Evolutionary conservation across 305 asterid species (phyloP).

Genomic region (Caryopteris hybrid): DNA sequence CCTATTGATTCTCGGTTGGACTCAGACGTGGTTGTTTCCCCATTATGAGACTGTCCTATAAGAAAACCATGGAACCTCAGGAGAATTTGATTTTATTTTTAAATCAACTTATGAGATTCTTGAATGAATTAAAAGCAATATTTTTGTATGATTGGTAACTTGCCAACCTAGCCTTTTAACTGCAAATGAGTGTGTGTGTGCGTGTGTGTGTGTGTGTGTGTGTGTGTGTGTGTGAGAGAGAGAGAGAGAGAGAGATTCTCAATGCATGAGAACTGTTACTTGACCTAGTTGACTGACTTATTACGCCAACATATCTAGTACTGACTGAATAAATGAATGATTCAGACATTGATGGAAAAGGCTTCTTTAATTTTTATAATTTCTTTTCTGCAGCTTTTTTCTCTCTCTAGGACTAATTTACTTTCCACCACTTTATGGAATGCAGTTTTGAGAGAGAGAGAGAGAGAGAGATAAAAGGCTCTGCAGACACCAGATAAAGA

Average conservation of each 20-base stretch:
- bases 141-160: neutral
- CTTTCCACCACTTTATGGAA: conserved; percentile 33
- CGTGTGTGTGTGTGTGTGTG: too few relatives aligned
- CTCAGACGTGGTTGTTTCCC: too few relatives aligned
- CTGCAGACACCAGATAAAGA: conserved; percentile 27
- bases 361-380: neutral
- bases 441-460: too few relatives aligned
- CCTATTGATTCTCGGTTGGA: too few relatives aligned
- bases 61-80: too few relatives aligned
- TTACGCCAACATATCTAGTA: conserved; percentile 12
- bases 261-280: neutral
- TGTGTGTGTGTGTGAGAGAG: too few relatives aligned
- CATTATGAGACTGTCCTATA: too few relatives aligned
- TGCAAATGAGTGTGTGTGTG: too few relatives aligned
- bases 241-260: neutral
- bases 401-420: conserved; percentile 6
- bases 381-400: conserved; percentile 13
- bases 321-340: conserved; percentile 26
- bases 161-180: too few relatives aligned
- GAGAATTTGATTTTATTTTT: too few relatives aligned
- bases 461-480: conserved; percentile 16
- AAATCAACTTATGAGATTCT: neutral
- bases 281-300: conserved; percentile 11
- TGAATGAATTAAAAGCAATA: neutral
- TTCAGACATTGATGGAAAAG: conserved; percentile 1